Conservation (phyloP, 208 protist species). For the Acanthamoeba lenticulata region DNA sequence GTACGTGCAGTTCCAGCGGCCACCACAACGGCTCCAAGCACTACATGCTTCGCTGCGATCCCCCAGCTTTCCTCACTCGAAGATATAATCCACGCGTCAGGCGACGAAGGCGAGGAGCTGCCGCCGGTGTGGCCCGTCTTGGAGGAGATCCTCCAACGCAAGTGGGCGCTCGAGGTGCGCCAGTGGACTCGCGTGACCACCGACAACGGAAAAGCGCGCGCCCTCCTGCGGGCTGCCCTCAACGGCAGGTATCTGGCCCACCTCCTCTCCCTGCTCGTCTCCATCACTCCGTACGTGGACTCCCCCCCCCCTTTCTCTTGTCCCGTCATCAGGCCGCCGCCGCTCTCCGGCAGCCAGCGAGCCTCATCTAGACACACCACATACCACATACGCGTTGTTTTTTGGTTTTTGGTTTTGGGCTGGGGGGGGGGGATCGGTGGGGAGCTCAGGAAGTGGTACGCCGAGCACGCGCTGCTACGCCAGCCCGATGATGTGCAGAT, state of each 20-base stretch:
- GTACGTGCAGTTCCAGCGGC: no score
- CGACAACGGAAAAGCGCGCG: not conserved
- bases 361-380: no score
- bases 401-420: not conserved
- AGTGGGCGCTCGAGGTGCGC: not conserved
- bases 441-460: constrained; percentile 2
- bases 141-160: not conserved
- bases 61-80: no score
- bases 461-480: not conserved
- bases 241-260: not conserved
- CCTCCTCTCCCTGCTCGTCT: not conserved
- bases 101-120: not conserved
- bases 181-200: not conserved
- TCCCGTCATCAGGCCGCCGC: no score
- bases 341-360: no score
- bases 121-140: not conserved
- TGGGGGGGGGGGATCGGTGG: not conserved
- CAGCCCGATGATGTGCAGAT: not conserved
- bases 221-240: not conserved
- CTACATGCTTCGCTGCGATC: no score
- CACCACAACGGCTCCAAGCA: no score
- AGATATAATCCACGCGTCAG: not conserved
- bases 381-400: no score
- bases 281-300: not conserved
- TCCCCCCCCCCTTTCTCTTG: not conserved